Conservation (phyloP, 768 basidiomycete species). For the Clathrus columnatus region DNA sequence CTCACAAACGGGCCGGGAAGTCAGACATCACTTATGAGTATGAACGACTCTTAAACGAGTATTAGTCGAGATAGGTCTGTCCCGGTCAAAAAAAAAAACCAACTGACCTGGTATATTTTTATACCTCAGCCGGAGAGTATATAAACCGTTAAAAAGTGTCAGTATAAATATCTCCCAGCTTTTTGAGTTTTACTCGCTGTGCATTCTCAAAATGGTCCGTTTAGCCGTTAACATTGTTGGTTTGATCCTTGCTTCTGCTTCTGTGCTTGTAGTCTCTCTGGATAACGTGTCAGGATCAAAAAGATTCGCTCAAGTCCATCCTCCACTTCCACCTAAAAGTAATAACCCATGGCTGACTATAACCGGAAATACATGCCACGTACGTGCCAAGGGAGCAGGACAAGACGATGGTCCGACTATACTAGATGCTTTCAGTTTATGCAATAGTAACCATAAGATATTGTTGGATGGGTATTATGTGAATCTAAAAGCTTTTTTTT, state of each 20-base stretch:
- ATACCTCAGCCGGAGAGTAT: no score
- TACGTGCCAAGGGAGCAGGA: conserved; percentile 4
- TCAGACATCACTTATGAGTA: no score
- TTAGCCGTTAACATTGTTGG: neutral
- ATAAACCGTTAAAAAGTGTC: no score
- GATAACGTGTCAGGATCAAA: neutral
- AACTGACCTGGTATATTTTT: no score
- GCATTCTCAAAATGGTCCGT: neutral
- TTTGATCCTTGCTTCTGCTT: neutral
- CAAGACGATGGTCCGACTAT: conserved; percentile 9
- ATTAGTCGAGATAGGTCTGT: no score
- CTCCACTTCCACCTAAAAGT: neutral
- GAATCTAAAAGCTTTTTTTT: neutral
- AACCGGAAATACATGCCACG: neutral
- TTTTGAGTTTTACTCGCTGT: no score
- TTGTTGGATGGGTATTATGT: conserved; percentile 6
- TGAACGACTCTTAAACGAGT: no score
- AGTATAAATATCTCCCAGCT: no score
- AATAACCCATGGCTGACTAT: conserved; percentile 1
- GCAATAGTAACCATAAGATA: neutral
- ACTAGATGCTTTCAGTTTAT: neutral
- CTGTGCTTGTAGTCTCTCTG: neutral
- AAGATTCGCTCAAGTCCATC: no score
- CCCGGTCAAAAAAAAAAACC: no score
- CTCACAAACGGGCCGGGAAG: no score